Base-by-base conservation (phyloP, 345 rosid genomes). In the Salix exigua region DNA sequence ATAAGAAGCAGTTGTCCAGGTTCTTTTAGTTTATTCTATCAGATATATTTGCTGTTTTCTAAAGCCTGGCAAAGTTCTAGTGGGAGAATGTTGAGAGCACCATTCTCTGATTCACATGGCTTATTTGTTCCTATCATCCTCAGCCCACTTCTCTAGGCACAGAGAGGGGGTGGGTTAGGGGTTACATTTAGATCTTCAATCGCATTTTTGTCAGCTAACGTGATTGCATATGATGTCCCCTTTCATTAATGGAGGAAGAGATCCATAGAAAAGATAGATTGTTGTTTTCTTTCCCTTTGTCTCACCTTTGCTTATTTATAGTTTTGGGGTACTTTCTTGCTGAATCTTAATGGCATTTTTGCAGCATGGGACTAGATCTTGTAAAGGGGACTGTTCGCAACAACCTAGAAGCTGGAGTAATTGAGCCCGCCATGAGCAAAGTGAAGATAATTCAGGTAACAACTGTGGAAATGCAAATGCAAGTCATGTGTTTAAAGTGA, bases 391-490 rank as follows among this genome's bases (percentile, higher is more conserved):
- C 88, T 3, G 70, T 91, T 78, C 94, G 98, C 19, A 96, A 93
- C 90, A 96, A 93, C 86, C 81, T 96, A 75, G 99, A 93, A 81
- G 99, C 99, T 3, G 99, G 99, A 79, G 98, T 96, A 31, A 96
- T 96, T 33, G 99, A 96, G 75, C 98, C 99, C 6, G 99, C 98
- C 30, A 96, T 96, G 99, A 96, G 99, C 94, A 96, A 96, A 92
- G 98, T 96, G 75, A 96, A 96, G 88, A 96, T 96, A 50, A 89
- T 96, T 82, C 99, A 96, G 99, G 99, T 93, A 85, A 66, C 35
- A 26, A 46, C 17, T 18, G 2, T 23, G 38, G 16, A 23, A 1
- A 37, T 65, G 23, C 9, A 7, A n/a, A 17, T 16, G 38, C 26
- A 23, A 23, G 3, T 71, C 1, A 26, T 33, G 5, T 11, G 28